Base-by-base conservation (phyloP, 768 basidiomycete genomes). In the Phlegmacium glaucopus region DNA sequence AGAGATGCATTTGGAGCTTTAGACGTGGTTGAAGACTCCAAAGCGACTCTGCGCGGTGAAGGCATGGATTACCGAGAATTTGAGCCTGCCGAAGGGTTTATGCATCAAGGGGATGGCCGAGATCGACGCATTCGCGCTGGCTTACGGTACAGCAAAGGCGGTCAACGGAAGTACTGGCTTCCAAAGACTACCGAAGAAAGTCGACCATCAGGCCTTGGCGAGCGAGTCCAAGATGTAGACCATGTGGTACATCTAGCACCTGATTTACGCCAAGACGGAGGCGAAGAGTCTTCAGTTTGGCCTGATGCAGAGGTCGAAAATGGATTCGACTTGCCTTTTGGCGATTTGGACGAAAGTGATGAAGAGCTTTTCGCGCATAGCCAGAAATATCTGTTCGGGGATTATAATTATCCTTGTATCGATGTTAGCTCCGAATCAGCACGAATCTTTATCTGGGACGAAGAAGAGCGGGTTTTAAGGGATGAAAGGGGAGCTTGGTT, bases 11-110 rank as follows among this genome's bases (percentile, higher is more conserved):
- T 95, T 51, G 91, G 94, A 5, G 53, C 83, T 42, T 80, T 83
- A 47, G 96, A 99, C 61, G 88, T 99, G 42, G 69, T 90, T 46
- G 85, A 89, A 62, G 96, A 99, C 64, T 78, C 79, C 5, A 84
- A 86, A 55, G 71, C 80, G 6, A 98, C 95, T 0, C 68, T 96
- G 9, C 78, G 79, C 22, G 95, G 95, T 9, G 79, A 87, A 55
- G 91, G 94, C 4, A 93, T 97, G 79, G 90, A 91, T 48, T 99
- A 99, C 67, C 85, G 93, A 40, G 89, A 90, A 46, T 99, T 95
- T 62, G 96, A 99, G 61, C 95, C 96, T 3, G 90, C 88, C 34
- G 94, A 96, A 61, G 94, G 94, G 2, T 81, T 80, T 50, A 85
- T 98, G 65, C 95, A 99, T 59, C 83, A 92, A 51, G 96, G 95